A percentile compares a stretch with the other conserved stretches of the same genome.
Conservation (phyloP, 2,329 filamentous ascomycete species). For the Conoideocrella luteorostrata region DNA sequence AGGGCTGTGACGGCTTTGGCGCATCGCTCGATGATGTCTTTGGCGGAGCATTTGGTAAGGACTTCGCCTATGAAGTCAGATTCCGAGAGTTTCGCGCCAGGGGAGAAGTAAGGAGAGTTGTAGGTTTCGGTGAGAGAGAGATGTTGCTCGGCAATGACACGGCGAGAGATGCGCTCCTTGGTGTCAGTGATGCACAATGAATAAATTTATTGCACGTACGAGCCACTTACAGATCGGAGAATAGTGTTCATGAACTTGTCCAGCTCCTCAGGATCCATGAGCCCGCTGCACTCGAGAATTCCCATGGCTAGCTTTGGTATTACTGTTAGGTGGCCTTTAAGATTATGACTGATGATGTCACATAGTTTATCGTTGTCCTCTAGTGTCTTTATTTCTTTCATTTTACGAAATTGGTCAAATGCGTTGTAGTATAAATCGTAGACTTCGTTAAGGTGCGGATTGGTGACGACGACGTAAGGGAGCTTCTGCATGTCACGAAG, state of each 20-base stretch:
- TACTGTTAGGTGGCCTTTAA: slow-evolving; percentile 84
- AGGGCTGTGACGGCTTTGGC: slow-evolving; percentile 69
- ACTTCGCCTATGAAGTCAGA: slow-evolving; percentile 92
- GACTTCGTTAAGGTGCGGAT: slow-evolving; percentile 85
- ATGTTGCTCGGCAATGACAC: slow-evolving; percentile 97
- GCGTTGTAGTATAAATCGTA: slow-evolving; percentile 96
- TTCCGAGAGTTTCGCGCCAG: slow-evolving; percentile 63
- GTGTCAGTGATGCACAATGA: neutral
- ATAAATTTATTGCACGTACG: no score
- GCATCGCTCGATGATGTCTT: slow-evolving; percentile 80
- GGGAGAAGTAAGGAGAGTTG: slow-evolving; percentile 83
- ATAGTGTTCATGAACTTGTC: slow-evolving; percentile 96
- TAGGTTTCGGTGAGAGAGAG: slow-evolving; percentile 92
- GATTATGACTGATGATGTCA: slow-evolving; percentile 67
- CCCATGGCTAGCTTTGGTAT: slow-evolving; percentile 94
- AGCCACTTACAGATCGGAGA: slow-evolving; percentile 65
- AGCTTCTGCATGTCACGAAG: slow-evolving; percentile 96
- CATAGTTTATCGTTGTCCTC: slow-evolving; percentile 90
- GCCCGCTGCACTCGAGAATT: slow-evolving; percentile 78
- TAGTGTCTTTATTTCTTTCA: slow-evolving; percentile 75
- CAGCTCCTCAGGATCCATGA: slow-evolving; percentile 74
- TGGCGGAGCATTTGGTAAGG: slow-evolving; percentile 86
- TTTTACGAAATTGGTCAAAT: slow-evolving; percentile 83
- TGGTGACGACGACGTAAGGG: slow-evolving; percentile 94
- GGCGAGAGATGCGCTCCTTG: slow-evolving; percentile 75